These are phyloP conservation scores for Mortierella sp. DNA, from an alignment of 371 early-diverging fungal species.

Conservation along the genomic window DNA sequence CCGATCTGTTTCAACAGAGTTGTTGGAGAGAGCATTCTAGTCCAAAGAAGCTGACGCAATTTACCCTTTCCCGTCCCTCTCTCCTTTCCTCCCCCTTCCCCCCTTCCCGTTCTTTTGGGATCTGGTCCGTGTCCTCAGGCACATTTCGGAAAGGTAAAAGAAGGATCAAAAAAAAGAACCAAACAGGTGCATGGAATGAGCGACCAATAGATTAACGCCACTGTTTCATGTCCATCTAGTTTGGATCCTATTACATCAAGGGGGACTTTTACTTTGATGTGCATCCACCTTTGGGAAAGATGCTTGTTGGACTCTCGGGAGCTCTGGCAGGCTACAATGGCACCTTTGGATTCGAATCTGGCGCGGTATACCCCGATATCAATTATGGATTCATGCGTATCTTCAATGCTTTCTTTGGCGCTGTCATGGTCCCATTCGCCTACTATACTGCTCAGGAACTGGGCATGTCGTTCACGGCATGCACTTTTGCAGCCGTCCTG, in stretches of 20 bases:
- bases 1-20: not conserved
- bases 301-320: conserved; percentile 95
- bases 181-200: no score
- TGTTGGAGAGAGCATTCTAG: not conserved
- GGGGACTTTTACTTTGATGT: conserved; percentile 98
- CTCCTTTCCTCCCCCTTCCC: no score
- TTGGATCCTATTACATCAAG: conserved; percentile 95
- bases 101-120: no score
- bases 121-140: conserved; percentile 77
- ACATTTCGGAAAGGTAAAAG: conserved; percentile 87
- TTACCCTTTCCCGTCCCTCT: no score
- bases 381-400: conserved; percentile 95
- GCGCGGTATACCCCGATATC: conserved; percentile 86
- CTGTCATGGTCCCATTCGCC: conserved; percentile 93
- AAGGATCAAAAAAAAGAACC: no score
- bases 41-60: no score
- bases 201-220: no score
- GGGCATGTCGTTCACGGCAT: conserved; percentile 69
- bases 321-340: conserved; percentile 91
- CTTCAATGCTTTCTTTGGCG: conserved; percentile 92
- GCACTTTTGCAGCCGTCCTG: conserved; percentile 80
- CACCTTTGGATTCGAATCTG: conserved; percentile 92
- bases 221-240: conserved; percentile 70
- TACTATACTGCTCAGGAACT: conserved; percentile 91
- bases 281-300: conserved; percentile 99